phyloP scores from a whole-genome alignment of 2,329 filamentous ascomycete species.

The Atkinsonella texensis region DNA sequence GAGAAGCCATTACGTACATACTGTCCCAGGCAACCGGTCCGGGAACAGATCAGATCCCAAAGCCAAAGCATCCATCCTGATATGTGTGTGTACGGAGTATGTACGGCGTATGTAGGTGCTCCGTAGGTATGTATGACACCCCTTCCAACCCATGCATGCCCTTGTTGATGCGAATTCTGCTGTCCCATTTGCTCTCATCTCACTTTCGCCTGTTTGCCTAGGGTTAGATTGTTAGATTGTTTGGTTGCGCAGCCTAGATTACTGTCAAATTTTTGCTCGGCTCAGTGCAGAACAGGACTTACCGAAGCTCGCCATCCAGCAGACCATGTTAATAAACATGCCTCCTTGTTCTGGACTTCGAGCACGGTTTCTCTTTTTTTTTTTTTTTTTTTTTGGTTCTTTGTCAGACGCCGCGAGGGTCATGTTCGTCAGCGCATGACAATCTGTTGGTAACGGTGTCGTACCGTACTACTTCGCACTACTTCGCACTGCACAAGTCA shows the following conservation, averaged over 20 bases:
- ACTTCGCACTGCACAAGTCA: neutral
- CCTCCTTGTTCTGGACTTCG: no score
- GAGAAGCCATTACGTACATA: neutral
- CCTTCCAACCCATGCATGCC: neutral
- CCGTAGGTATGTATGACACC: neutral
- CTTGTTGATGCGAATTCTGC: neutral
- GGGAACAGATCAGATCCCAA: neutral
- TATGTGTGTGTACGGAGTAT: no score
- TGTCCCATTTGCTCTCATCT: no score
- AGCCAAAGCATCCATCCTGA: neutral
- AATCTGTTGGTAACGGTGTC: neutral
- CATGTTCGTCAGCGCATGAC: neutral
- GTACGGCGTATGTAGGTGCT: neutral
- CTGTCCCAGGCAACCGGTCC: neutral
- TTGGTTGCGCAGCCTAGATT: neutral
- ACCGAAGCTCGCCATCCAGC: neutral
- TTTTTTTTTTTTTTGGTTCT: neutral
- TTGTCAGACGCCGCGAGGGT: no score
- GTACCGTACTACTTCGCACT: neutral
- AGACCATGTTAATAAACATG: neutral
- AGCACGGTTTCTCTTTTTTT: no score
- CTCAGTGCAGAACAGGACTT: neutral
- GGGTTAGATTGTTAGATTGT: neutral
- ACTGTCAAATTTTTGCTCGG: neutral
- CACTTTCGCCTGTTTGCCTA: no score